Evolutionary conservation across 2,329 filamentous ascomycete species (phyloP).

Genomic region (Trichocomaceae sp.): DNA sequence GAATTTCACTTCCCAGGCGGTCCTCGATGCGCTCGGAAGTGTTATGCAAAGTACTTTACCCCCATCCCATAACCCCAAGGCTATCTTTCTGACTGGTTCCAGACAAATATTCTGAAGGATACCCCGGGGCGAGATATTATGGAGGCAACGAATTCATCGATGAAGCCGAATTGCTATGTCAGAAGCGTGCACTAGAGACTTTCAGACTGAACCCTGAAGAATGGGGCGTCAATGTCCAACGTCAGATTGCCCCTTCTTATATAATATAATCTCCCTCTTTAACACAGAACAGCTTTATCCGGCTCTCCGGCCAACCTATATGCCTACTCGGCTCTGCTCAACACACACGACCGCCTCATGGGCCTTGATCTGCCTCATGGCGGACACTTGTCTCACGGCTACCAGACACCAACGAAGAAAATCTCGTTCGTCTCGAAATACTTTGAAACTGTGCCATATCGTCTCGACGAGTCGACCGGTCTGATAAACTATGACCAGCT

Average conservation of each 20-base stretch:
- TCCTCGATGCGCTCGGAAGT: constrained; percentile 84
- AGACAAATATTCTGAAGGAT: constrained; percentile 99
- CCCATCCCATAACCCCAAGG: neutral
- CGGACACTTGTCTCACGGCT: constrained; percentile 92
- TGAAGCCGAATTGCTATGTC: constrained; percentile 79
- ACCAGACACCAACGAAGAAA: constrained; percentile 92
- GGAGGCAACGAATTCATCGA: constrained; percentile 97
- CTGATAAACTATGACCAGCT: constrained; percentile 96
- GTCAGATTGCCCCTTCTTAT: constrained; percentile 41
- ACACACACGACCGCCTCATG: constrained; percentile 93
- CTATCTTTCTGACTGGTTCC: constrained; percentile 29
- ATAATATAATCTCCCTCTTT: neutral
- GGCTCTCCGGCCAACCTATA: constrained; percentile 69
- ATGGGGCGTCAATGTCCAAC: constrained; percentile 96
- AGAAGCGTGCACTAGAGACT: constrained; percentile 79
- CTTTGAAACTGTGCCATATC: constrained; percentile 98
- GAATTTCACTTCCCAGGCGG: constrained; percentile 90
- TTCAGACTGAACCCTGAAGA: constrained; percentile 76
- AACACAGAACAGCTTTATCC: constrained; percentile 59
- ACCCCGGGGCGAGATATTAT: constrained; percentile 93
- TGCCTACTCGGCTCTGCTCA: constrained; percentile 94
- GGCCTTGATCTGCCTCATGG: constrained; percentile 91
- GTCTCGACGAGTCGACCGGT: constrained; percentile 67
- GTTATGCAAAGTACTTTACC: constrained; percentile 76
- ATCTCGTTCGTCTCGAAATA: constrained; percentile 98